Evolutionary conservation across 768 basidiomycete genomes (phyloP).

Genomic region (Lentinula sp.): DNA sequence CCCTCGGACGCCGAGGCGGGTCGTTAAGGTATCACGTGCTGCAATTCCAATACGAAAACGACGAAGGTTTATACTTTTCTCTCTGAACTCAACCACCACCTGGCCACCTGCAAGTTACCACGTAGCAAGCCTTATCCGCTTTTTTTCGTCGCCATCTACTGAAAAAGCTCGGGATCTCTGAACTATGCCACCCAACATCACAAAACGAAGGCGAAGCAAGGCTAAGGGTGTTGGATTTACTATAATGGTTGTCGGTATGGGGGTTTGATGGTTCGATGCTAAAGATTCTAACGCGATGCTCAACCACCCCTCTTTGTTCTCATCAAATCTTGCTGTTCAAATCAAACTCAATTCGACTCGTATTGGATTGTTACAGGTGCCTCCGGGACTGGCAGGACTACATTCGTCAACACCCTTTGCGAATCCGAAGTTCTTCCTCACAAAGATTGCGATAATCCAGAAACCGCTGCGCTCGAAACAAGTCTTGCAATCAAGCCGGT

Average conservation of each 20-base stretch:
- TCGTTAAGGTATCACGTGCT: neutral
- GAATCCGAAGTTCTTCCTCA: conserved; percentile 72
- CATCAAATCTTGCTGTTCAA: neutral
- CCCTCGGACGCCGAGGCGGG: neutral
- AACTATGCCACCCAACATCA: conserved; percentile 36
- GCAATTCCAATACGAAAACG: neutral
- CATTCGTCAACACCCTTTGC: conserved; percentile 90
- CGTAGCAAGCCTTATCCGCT: neutral
- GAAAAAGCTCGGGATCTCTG: neutral
- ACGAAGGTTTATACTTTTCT: neutral
- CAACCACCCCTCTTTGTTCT: neutral
- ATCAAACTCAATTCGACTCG: conserved; percentile 3
- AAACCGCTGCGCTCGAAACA: conserved; percentile 72
- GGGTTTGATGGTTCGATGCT: neutral
- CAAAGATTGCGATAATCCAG: conserved; percentile 57
- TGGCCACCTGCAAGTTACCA: neutral
- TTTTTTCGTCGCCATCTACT: neutral
- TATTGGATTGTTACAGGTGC: conserved; percentile 45
- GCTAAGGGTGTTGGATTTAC: conserved; percentile 91
- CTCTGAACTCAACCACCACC: neutral
- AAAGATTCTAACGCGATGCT: neutral
- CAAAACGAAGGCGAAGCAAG: conserved; percentile 62
- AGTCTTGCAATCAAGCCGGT: conserved; percentile 75
- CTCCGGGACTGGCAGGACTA: conserved; percentile 83
- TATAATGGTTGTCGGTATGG: conserved; percentile 83